Base-by-base conservation (phyloP, 257 asterid genomes). In the Nicotiana obtusifolia region DNA sequence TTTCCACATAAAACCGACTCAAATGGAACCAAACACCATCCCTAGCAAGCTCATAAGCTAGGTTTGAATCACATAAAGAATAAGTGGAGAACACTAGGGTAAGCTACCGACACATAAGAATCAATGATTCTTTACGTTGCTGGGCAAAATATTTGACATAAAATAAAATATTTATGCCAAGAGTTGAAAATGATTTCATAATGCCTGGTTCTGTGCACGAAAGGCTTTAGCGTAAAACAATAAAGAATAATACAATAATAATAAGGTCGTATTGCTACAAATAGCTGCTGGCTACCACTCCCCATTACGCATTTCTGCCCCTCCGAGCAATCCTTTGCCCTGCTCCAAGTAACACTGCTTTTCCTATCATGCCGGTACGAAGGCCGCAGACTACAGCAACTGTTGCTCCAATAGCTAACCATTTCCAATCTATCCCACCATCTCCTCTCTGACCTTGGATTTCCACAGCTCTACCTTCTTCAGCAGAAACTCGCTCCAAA, bases 381-480 rank as follows among this genome's bases (percentile, higher is more conserved):
- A 95, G 89, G 69, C 99, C 97, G 68, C 95, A 89, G 53, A 85
- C 89, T 78, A 95, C 64, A 26, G 95, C 92, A 41, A 87, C 90
- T 0, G 96, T 81, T 80, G 97, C 98, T 76, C 99, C 97, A 30
- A 93, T 78, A 14, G 76, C 90, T 24, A 87, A 80, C 90, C 86
- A 85, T 60, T 76, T 87, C 88, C 88, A 87, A 57, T 87, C 87
- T 31, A 85, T 81, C 71, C 84, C 66, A 3, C 88, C 87, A 5
- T 31, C 33, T 17, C 60, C 16, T 28, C 35, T 76, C 64, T 83
- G 80, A 89, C 94, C 86, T 90, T 53, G 92, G 87, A 91, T 85
- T 85, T 90, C 96, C 94, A 88, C 86, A 2, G 81, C 83, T 47
- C 82, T 76, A 60, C 82, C 92, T 80, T 85, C 86, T 47, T 89